A percentile compares a stretch with the other conserved stretches of the same genome.
phyloP scores from a whole-genome alignment of 1,139 yeast species.

The Kodamaea fungicola region DNA sequence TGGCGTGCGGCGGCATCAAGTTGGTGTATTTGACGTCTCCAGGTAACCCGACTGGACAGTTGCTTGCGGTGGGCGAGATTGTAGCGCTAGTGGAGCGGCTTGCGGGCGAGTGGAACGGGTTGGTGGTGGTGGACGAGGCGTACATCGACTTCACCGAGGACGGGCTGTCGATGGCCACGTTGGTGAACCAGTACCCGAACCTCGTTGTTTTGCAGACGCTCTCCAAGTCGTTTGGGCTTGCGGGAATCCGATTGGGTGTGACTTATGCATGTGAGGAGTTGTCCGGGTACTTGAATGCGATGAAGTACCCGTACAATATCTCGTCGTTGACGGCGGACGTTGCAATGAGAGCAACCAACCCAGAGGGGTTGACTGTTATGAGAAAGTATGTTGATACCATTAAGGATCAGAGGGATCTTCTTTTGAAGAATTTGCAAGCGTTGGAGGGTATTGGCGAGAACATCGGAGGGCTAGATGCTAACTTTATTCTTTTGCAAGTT shows the following conservation, averaged over 20 bases:
- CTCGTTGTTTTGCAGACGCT: slow-evolving; percentile 87
- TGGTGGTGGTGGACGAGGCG: slow-evolving; percentile 91
- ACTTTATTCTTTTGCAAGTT: slow-evolving; percentile 73
- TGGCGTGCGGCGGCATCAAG: slow-evolving; percentile 65
- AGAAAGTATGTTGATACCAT: slow-evolving; percentile 48
- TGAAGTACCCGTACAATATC: slow-evolving; percentile 95
- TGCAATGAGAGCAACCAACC: slow-evolving; percentile 69
- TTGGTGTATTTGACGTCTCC: slow-evolving; percentile 89
- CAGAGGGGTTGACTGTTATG: slow-evolving; percentile 60
- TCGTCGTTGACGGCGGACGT: slow-evolving; percentile 76
- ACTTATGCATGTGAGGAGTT: slow-evolving; percentile 63
- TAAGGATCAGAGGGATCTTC: slow-evolving; percentile 49
- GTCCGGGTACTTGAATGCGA: slow-evolving; percentile 68
- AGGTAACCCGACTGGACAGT: slow-evolving; percentile 92
- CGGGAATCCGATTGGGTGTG: slow-evolving; percentile 87
- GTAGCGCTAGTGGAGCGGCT: slow-evolving; percentile 49
- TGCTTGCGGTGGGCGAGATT: slow-evolving; percentile 49
- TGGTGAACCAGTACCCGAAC: slow-evolving; percentile 79
- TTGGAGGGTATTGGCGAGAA: slow-evolving; percentile 65
- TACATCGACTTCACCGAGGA: slow-evolving; percentile 73
- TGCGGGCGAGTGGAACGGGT: slow-evolving; percentile 58
- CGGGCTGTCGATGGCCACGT: slow-evolving; percentile 66
- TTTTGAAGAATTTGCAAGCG: slow-evolving; percentile 51
- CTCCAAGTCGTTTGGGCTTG: slow-evolving; percentile 93
- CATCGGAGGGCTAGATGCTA: slow-evolving; percentile 87